Percentiles rank a stretch among this genome's conserved stretches.
Evolutionary conservation across 345 rosid genomes (phyloP).

Genomic region (Pistacia atlantica): DNA sequence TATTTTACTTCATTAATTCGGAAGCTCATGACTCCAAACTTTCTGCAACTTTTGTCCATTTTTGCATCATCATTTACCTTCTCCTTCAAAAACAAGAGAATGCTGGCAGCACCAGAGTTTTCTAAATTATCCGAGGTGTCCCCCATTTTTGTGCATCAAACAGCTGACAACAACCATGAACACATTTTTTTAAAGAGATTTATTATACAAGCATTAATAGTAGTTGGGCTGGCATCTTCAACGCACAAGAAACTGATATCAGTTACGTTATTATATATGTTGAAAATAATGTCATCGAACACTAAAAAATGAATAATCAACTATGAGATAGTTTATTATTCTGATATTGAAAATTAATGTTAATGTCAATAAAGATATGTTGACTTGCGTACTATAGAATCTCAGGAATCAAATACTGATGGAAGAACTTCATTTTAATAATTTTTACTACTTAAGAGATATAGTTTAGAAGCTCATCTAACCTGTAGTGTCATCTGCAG

Average conservation of each 20-base stretch:
- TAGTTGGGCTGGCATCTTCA: background rate
- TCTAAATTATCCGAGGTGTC: conserved; percentile 38
- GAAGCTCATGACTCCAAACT: background rate
- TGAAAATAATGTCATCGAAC: background rate
- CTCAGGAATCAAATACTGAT: background rate
- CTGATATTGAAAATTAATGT: conserved; percentile 1
- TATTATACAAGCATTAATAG: background rate
- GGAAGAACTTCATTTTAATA: conserved; percentile 3
- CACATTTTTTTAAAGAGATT: background rate
- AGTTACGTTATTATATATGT: background rate
- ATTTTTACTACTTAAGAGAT: background rate
- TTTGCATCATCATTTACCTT: conserved; percentile 32
- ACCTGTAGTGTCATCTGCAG: conserved; percentile 47
- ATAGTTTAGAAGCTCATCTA: conserved; percentile 17
- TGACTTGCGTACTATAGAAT: conserved; percentile 5
- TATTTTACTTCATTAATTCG: background rate
- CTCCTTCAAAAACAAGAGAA: conserved; percentile 58
- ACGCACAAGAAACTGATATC: background rate
- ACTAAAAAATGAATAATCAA: background rate
- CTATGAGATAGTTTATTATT: background rate
- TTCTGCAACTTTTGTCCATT: background rate
- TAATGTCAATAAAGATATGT: conserved; percentile 14
- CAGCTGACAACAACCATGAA: conserved; percentile 33
- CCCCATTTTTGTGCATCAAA: conserved; percentile 43
- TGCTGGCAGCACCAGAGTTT: conserved; percentile 54